phyloP scores from a whole-genome alignment of 1,284 basidiomycete species.

The Boletus holoroseus region DNA sequence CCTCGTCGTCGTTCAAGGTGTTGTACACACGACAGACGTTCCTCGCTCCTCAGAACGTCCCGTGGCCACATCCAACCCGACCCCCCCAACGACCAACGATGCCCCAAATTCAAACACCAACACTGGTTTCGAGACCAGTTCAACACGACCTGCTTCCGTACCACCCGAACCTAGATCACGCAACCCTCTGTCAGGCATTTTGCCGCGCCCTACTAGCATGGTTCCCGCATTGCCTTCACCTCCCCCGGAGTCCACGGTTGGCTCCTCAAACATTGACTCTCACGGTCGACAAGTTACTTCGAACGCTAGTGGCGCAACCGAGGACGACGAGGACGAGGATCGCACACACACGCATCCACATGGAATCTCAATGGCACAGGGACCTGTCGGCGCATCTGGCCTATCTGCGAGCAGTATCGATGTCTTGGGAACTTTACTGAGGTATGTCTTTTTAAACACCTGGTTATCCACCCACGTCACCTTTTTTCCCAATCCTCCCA shows the following conservation, averaged over 20 bases:
- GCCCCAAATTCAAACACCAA: constrained; percentile 5
- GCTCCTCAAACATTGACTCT: constrained; percentile 4
- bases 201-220: constrained; percentile 38
- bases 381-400: constrained; percentile 24
- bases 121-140: constrained; percentile 6
- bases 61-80: constrained; percentile 13
- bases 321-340: constrained; percentile 19
- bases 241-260: constrained; percentile 6
- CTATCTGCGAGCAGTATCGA: constrained; percentile 70
- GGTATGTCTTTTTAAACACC: constrained; percentile 38
- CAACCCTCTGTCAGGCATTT: constrained; percentile 41
- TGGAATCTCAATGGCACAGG: constrained; percentile 23
- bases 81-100: constrained; percentile 5
- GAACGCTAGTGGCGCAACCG: neutral
- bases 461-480: neutral
- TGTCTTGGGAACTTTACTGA: constrained; percentile 73
- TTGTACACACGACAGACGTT: constrained; percentile 70
- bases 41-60: constrained; percentile 33
- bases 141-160: constrained; percentile 30
- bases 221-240: constrained; percentile 19
- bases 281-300: constrained; percentile 7
- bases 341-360: constrained; percentile 10
- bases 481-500: neutral
- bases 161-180: constrained; percentile 28
- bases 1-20: constrained; percentile 73